Base-by-base conservation (phyloP, 176 grass and related monocot species). In the Bolboschoenus planiculmis region DNA sequence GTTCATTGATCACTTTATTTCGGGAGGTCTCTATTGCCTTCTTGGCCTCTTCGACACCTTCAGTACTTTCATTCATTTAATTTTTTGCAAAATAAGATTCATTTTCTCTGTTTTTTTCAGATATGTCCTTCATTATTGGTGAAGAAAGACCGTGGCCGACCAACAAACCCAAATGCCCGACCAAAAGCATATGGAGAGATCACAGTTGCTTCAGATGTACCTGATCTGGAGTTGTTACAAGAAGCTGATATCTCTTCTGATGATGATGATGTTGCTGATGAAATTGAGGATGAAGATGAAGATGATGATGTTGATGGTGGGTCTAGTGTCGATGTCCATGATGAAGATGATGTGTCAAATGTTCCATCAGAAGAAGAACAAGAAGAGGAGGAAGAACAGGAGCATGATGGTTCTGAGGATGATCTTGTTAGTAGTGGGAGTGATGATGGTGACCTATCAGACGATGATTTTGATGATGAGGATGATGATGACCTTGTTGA, bases 51-150 rank as follows among this genome's bases (percentile, higher is more conserved):
- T 46, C 24, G n/a, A 73, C 9, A 73, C 21, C 8, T 44, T 46
- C 4, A 18, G 24, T 76, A 20, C 42, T 31, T 50, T 33, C 13
- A 20, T 72, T 66, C 13, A 66, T 21, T 44, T 37, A 78, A 43
- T 62, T 83, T 48, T 81, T 20, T 84, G 18, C 35, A 66, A 21
- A 78, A 47, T 86, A 53, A 37, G 50, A 20, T 83, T 78, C n/a
- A 1, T 66, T 74, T 87, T 83, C 85, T 57, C 42, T 56, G 5
- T 65, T 79, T 27, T 60, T 30, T 88, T 83, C 90, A 98, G 95
- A 93, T 98, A 72, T 98, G 95, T 36, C 95, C 95, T 80, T 98
- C 95, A 44, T 83, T 98, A 47, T 84, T 98, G 83, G 90, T 95
- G 46, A 98, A 98, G 83, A 98, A 98, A 88, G 95, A 98, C 23